Evolutionary conservation across 352 stramenopile genomes (phyloP), one percentile per base, ranked within the genome.

Genomic region (Phytophthora boehmeriae): DNA sequence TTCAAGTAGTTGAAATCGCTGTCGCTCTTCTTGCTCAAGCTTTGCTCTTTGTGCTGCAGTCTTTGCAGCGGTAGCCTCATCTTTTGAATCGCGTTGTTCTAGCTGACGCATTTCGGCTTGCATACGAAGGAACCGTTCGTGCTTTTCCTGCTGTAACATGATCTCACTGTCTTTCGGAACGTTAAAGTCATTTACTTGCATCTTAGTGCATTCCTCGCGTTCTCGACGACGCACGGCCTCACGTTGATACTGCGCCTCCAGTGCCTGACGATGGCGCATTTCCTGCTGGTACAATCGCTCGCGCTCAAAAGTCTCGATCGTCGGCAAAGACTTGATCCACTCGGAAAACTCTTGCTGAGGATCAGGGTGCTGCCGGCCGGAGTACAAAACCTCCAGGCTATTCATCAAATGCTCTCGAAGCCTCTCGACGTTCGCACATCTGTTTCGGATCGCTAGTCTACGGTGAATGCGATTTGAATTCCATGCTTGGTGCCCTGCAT

Each of bases 261-360:
- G 54, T 5, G 73, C 48, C 9, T 74, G 69, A 3, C 76, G 73
- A 25, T 85, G 67, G 2, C 66, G 73, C 53, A 75, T 61, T 50
- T 78, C 63, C 41, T 82, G 61, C 27, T 76, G 58, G 10, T 68
- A 47, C 34, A 66, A 54, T 0, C 63, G 63, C 11, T 82, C 75
- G 27, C 63, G 65, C 19, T 85, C 65, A 10, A 69, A 59, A 35
- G 66, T 88, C 22, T 89, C 67, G 14, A 89, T 65, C 14, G 82
- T 89, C 36, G 72, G 58, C 14, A 91, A 59, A 0, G 82, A 89
- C 19, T 64, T 71, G 2, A 89, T 74, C 82, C 82, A 91, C 6
- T 78, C 68, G 0, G 53, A 45, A 49, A 91, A 80, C 1, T 45
- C 32, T 59, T 89, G 78, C 2, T 71, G 49, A 0, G 63, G 57